Conservation (phyloP, 164 flowering plant species). For the Berberis thunbergii region DNA sequence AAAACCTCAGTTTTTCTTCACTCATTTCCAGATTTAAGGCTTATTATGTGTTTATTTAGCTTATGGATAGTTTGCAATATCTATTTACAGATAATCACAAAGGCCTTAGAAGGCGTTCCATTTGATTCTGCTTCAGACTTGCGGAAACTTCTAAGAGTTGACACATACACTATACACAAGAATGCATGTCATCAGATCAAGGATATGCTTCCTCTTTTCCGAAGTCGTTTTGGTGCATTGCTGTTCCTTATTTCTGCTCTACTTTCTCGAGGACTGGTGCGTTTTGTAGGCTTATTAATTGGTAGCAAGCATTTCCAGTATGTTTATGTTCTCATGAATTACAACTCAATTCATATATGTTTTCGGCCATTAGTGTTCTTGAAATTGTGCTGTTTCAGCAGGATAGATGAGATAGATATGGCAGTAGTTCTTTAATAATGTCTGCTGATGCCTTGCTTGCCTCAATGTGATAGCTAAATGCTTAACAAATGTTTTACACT, state of each 20-base stretch:
- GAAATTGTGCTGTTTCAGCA: too few species aligned
- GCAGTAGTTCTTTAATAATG: too few species aligned
- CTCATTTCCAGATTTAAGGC: not conserved
- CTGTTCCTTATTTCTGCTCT: conserved; percentile 89
- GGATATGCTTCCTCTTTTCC: conserved; percentile 66
- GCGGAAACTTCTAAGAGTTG: conserved; percentile 58
- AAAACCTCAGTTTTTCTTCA: not conserved
- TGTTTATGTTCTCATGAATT: not conserved
- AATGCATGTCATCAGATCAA: conserved; percentile 51
- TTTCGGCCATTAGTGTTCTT: not conserved
- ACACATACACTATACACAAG: conserved; percentile 30
- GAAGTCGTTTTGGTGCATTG: conserved; percentile 93
- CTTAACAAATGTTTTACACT: too few species aligned
- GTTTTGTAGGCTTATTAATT: conserved; percentile 9
- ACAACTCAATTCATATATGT: not conserved
- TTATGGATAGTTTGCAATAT: conserved; percentile 2
- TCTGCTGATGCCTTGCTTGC: too few species aligned
- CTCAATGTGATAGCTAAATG: too few species aligned
- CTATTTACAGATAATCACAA: conserved; percentile 38
- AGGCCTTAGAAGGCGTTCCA: conserved; percentile 60
- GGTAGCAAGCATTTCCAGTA: not conserved
- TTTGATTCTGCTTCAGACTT: conserved; percentile 78
- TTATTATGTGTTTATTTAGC: not conserved
- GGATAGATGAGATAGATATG: too few species aligned
- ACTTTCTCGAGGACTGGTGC: conserved; percentile 96